phyloP scores from a whole-genome alignment of 352 stramenopile genomes.

The Phytophthora foliorum region DNA sequence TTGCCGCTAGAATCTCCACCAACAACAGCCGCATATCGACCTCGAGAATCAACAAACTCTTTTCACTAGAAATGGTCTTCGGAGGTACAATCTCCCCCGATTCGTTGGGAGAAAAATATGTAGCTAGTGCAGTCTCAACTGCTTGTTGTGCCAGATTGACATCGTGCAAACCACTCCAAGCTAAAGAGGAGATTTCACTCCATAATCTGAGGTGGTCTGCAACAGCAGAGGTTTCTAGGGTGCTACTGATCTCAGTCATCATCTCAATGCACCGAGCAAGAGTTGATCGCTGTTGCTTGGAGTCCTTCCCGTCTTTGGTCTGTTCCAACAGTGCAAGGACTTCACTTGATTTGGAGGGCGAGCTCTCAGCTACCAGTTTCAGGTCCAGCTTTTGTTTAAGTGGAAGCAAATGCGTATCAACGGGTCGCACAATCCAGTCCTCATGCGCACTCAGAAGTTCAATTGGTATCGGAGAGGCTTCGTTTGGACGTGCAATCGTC shows the following conservation, averaged over 20 bases:
- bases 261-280: conserved; percentile 36
- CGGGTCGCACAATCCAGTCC: conserved; percentile 37
- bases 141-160: conserved; percentile 35
- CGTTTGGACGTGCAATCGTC: conserved; percentile 21
- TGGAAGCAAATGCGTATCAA: conserved; percentile 79
- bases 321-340: conserved; percentile 78
- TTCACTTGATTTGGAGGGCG: conserved; percentile 44
- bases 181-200: conserved; percentile 53
- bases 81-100: conserved; percentile 7
- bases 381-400: conserved; percentile 71
- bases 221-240: background rate
- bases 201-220: conserved; percentile 49
- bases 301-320: conserved; percentile 72
- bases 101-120: conserved; percentile 48
- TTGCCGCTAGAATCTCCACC: conserved; percentile 55
- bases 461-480: conserved; percentile 29
- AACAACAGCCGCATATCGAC: conserved; percentile 61
- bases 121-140: conserved; percentile 39
- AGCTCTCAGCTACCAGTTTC: conserved; percentile 69
- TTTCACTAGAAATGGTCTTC: conserved; percentile 44
- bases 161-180: conserved; percentile 59
- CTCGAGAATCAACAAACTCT: conserved; percentile 64
- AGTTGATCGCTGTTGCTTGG: conserved; percentile 31
- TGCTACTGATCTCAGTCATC: conserved; percentile 27
- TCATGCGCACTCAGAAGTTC: conserved; percentile 30